Conservation (phyloP, 1,284 basidiomycete species). For the Inonotus hispidus region DNA sequence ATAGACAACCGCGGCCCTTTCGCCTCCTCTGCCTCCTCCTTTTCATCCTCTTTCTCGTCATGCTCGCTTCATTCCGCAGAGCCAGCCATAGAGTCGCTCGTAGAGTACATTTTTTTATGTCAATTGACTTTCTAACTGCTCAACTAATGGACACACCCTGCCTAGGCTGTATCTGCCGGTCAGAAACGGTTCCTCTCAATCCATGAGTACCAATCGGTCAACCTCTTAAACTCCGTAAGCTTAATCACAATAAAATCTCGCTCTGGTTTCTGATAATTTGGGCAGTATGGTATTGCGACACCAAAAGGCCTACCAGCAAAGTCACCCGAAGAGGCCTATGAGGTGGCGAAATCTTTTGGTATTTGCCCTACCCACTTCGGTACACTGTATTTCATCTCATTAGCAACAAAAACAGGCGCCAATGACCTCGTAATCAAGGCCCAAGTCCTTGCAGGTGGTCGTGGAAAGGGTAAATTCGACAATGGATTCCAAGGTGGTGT, state of each 20-base stretch:
- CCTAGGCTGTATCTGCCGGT: constrained; percentile 61
- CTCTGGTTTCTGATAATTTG: not conserved
- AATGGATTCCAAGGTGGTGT: constrained; percentile 97
- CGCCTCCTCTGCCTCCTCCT: not conserved
- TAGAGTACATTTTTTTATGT: not conserved
- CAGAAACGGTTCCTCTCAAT: constrained; percentile 95
- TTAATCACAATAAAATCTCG: not conserved
- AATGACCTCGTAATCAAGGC: constrained; percentile 92
- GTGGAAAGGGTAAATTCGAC: constrained; percentile 98
- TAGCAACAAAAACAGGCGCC: constrained; percentile 40
- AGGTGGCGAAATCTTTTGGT: constrained; percentile 89
- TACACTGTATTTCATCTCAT: not conserved
- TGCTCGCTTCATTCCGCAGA: constrained; percentile 61
- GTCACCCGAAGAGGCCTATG: constrained; percentile 84
- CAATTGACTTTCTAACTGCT: not conserved
- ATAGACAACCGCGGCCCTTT: constrained; percentile 9
- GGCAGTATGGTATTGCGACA: constrained; percentile 93
- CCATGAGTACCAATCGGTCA: constrained; percentile 98
- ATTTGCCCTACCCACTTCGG: not conserved
- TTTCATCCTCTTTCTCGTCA: constrained; percentile 24
- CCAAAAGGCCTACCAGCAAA: constrained; percentile 89
- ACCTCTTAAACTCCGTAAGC: constrained; percentile 86
- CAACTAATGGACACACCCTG: not conserved
- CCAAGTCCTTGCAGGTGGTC: constrained; percentile 97
- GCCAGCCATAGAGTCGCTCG: constrained; percentile 46